A percentile compares a stretch with the other conserved stretches of the same genome.
Conservation (phyloP, 129 eudicot genomes). For the Chrysanthemum seticuspe region DNA sequence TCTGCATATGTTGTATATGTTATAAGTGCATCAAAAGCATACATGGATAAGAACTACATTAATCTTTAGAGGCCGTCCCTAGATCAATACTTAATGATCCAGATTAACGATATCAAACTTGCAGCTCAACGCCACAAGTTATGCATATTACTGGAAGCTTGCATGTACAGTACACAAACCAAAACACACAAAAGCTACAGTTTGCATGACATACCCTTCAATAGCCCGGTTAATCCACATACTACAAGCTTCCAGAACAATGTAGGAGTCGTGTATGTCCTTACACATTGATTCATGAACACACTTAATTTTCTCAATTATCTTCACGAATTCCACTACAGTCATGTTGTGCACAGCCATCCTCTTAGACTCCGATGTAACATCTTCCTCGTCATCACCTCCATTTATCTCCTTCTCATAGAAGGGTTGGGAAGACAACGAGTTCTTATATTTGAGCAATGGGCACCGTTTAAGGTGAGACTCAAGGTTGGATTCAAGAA, state of each 20-base stretch:
- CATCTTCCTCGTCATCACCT: conserved; percentile 47
- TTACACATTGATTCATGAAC: conserved; percentile 67
- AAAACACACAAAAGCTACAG: conserved; percentile 6
- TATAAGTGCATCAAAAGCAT: background rate
- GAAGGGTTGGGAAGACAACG: conserved; percentile 51
- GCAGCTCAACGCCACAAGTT: background rate
- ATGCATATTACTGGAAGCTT: background rate
- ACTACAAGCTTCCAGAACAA: conserved; percentile 62
- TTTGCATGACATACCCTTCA: conserved; percentile 47
- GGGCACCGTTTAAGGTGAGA: conserved; percentile 77
- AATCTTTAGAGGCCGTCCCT: background rate
- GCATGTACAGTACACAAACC: background rate
- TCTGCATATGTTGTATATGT: background rate
- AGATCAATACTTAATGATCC: background rate
- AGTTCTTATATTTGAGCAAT: conserved; percentile 50
- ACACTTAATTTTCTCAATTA: conserved; percentile 62
- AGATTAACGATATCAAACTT: background rate
- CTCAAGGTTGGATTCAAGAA: conserved; percentile 69
- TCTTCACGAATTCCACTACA: conserved; percentile 29
- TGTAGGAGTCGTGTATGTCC: conserved; percentile 58
- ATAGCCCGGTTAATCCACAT: conserved; percentile 63
- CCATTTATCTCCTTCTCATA: conserved; percentile 72
- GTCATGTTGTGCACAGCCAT: conserved; percentile 52
- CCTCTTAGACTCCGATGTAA: conserved; percentile 75
- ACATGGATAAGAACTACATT: background rate